phyloP scores from a whole-genome alignment of 2,329 filamentous ascomycete genomes.

The Fusarium brevicatenulatum region DNA sequence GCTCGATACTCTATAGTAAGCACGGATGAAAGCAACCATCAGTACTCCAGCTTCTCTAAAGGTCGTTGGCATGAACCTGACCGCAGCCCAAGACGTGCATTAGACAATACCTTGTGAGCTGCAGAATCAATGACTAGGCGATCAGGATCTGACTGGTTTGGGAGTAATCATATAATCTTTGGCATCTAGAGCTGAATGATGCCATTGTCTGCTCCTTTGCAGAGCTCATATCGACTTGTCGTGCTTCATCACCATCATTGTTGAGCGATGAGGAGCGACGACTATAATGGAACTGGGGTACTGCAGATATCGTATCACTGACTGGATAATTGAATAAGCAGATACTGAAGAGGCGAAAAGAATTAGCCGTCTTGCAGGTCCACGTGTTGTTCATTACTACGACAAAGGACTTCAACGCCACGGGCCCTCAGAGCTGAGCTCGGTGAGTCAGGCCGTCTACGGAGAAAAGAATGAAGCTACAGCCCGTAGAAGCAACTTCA shows the following conservation, averaged over 20 bases:
- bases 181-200: background rate
- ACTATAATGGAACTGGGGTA: no score
- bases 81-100: background rate
- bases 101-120: background rate
- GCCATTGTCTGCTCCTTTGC: background rate
- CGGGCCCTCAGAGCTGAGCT: no score
- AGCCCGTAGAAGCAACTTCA: background rate
- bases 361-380: no score
- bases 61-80: background rate
- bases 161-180: accelerated
- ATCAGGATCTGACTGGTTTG: accelerated
- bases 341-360: background rate
- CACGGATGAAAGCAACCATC: background rate
- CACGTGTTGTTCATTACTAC: background rate
- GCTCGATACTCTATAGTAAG: background rate
- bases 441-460: background rate
- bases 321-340: background rate
- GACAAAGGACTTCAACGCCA: background rate
- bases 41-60: background rate
- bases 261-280: no score
- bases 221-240: background rate
- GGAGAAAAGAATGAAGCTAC: background rate
- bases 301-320: background rate
- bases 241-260: background rate
- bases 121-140: no score